Conservation (phyloP, 129 eudicot genomes). For the Helichrysum umbraculigerum region DNA sequence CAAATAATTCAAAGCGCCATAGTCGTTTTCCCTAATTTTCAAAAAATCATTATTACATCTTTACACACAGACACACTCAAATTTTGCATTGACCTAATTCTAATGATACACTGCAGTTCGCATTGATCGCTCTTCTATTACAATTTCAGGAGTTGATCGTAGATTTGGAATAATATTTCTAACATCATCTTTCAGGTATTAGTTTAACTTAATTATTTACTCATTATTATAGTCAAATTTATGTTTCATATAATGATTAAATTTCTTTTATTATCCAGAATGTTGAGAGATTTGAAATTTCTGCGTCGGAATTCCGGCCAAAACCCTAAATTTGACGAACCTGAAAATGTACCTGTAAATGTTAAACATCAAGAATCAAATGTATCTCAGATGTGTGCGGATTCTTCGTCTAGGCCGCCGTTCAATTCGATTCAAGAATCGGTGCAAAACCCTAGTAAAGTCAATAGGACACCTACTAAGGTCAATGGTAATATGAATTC, state of each 20-base stretch:
- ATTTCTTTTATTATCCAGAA: conserved; percentile 36
- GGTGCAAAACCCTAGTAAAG: conserved; percentile 38
- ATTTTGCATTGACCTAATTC: conserved; percentile 10
- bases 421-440: conserved; percentile 60
- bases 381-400: conserved; percentile 29
- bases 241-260: background rate
- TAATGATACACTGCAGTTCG: background rate
- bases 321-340: conserved; percentile 47
- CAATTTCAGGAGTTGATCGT: conserved; percentile 50
- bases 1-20: conserved; percentile 38
- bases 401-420: conserved; percentile 58
- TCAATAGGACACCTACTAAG: conserved; percentile 71
- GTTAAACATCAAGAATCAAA: conserved; percentile 33
- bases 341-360: conserved; percentile 69
- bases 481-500: conserved; percentile 39
- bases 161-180: conserved; percentile 42
- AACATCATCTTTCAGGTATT: conserved; percentile 68
- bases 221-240: background rate
- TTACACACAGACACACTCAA: background rate
- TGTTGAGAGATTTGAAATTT: conserved; percentile 75
- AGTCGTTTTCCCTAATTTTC: conserved; percentile 25
- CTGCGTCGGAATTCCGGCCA: conserved; percentile 59
- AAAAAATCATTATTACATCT: conserved; percentile 30
- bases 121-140: conserved; percentile 15
- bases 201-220: background rate